phyloP scores from a whole-genome alignment of 495 filamentous ascomycete genomes.

The Patellaria atrata region DNA sequence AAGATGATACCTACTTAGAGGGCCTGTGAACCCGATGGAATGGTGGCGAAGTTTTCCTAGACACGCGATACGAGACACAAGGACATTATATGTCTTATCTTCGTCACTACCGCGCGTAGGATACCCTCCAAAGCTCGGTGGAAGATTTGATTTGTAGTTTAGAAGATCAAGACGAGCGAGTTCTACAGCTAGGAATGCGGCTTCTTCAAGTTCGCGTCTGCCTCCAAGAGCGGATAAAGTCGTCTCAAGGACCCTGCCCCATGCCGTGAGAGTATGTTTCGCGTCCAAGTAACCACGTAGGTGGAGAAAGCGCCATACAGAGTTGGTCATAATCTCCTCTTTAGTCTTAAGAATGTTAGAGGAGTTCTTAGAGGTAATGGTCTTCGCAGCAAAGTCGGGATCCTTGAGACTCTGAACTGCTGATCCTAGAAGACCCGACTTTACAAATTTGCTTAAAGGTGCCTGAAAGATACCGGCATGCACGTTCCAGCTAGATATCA shows the following conservation, averaged over 20 bases:
- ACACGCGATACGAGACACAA: slow-evolving; percentile 74
- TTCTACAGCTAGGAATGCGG: slow-evolving; percentile 18
- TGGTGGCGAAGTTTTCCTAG: slow-evolving; percentile 70
- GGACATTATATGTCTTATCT: slow-evolving; percentile 37
- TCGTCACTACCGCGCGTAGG: slow-evolving; percentile 17
- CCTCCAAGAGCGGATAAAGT: slow-evolving; percentile 45
- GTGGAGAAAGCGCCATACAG: slow-evolving; percentile 77
- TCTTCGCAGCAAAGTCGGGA: slow-evolving; percentile 49
- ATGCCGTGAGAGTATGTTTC: slow-evolving; percentile 64
- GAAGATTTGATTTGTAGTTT: slow-evolving; percentile 41
- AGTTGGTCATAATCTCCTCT: slow-evolving; percentile 64
- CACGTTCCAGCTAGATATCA: slow-evolving; percentile 63
- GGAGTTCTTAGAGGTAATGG: slow-evolving; percentile 34
- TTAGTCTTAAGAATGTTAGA: slow-evolving; percentile 9
- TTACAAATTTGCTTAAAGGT: slow-evolving; percentile 26
- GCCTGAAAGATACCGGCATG: slow-evolving; percentile 24
- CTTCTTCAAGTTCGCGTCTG: slow-evolving; percentile 28
- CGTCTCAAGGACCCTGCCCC: slow-evolving; percentile 65
- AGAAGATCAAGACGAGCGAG: slow-evolving; percentile 27
- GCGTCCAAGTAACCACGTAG: slow-evolving; percentile 72
- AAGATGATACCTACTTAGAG: slow-evolving; percentile 77
- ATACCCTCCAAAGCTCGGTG: slow-evolving; percentile 26
- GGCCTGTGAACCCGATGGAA: slow-evolving; percentile 82
- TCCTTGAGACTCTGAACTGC: slow-evolving; percentile 28
- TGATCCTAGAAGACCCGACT: slow-evolving; percentile 40